Base-by-base conservation (phyloP, 2,329 filamentous ascomycete genomes). In the Paecilomyces formosus region DNA sequence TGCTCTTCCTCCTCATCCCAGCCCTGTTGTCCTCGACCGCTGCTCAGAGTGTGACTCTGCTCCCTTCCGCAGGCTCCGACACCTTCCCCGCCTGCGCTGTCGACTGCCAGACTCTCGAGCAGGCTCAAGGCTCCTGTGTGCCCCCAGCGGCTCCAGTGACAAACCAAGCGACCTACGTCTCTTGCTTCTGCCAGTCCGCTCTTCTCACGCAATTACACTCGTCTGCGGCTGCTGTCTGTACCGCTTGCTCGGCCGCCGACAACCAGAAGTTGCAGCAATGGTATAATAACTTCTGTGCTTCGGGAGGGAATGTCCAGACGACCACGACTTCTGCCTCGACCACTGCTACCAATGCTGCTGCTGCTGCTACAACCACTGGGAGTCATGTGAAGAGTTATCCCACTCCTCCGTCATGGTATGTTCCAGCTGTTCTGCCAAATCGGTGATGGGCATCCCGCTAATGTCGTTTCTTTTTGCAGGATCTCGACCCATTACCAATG, bases 131-230 rank as follows among this genome's bases (percentile, higher is more conserved):
- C 53, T 84, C 79, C 61, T 95, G 91, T 73, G 81, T 88, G 1
- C 87, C 88, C 3, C 74, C 77, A 9, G 83, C 82, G 3, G 78
- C 74, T 3, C 72, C 81, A 4, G 71, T 74, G 6, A 79, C 80
- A 55, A 78, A 80, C 54, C 71, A 81, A 49, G 67, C 72, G 21
- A 81, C 79, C 51, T 90, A 88, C 71, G 79, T 84, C 55, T 78
- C 80, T 35, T 95, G 91, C 75, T 92, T 95, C 76, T 96, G 91
- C 76, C 76, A 80, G 65, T 85, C 88, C 55, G 63, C 78, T 12
- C 76, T 81, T 22, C 80, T 94, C 2, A 75, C 79, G 3, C 72
- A 79, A 8, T 85, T 91, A 13, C 81, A 82, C 31, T 75, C 77
- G 11, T 81, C 79, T 33, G 79, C 81, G 3, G 74, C 78, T 3